A percentile compares a stretch with the other conserved stretches of the same genome.
Evolutionary conservation across 2,329 filamentous ascomycete genomes (phyloP).

Genomic region (Salinomyces thailandicus): DNA sequence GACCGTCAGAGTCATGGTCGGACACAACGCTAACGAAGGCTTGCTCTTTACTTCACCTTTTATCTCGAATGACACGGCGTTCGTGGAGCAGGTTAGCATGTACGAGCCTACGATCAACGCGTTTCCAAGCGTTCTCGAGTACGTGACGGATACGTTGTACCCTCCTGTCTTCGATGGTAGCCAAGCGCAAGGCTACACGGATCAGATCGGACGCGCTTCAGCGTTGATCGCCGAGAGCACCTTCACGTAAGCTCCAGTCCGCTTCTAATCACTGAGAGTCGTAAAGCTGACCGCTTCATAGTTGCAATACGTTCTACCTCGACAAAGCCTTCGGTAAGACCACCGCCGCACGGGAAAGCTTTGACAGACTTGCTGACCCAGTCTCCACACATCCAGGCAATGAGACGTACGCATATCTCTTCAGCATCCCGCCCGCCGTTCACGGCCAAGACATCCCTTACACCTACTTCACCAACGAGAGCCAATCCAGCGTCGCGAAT

Average conservation of each 20-base stretch:
- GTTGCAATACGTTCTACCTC: slow-evolving; percentile 45
- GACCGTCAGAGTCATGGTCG: slow-evolving; percentile 34
- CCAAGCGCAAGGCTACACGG: slow-evolving; percentile 34
- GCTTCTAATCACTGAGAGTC: neutral
- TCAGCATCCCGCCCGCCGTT: slow-evolving; percentile 42
- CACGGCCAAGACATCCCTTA: slow-evolving; percentile 45
- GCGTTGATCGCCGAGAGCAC: slow-evolving; percentile 33
- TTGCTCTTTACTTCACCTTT: slow-evolving; percentile 34
- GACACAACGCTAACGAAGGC: slow-evolving; percentile 38
- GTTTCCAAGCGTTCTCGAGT: slow-evolving; percentile 25
- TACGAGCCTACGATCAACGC: slow-evolving; percentile 24
- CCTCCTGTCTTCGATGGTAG: slow-evolving; percentile 39
- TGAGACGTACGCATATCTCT: slow-evolving; percentile 42
- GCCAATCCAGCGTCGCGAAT: slow-evolving; percentile 15
- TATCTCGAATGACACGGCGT: slow-evolving; percentile 23
- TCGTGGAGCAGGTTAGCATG: slow-evolving; percentile 19
- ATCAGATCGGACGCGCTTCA: slow-evolving; percentile 33
- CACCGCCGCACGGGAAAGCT: neutral
- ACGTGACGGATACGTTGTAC: slow-evolving; percentile 39
- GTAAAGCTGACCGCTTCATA: slow-evolving; percentile 25
- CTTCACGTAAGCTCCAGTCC: slow-evolving; percentile 24
- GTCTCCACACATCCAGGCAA: too few relatives aligned
- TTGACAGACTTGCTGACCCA: neutral
- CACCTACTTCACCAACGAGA: slow-evolving; percentile 39
- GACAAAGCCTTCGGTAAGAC: slow-evolving; percentile 30